phyloP scores from a whole-genome alignment of 2,329 filamentous ascomycete genomes.

The Ampelomyces quisqualis region DNA sequence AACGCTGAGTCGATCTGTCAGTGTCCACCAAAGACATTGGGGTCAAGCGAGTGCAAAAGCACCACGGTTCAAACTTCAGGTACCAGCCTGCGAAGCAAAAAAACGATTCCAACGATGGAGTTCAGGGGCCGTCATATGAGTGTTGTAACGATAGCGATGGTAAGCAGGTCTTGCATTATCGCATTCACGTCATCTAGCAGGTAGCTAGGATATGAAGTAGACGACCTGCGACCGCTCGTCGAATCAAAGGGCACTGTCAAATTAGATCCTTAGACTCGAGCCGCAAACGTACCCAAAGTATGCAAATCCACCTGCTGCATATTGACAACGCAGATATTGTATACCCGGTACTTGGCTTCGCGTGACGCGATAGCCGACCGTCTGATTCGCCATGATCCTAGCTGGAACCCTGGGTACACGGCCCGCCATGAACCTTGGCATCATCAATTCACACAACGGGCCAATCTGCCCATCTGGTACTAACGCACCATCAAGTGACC shows the following conservation, averaged over 20 bases:
- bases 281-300: conserved; percentile 13
- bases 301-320: conserved; percentile 3
- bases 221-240: not conserved
- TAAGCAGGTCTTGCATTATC: conserved; percentile 1
- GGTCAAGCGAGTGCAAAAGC: not conserved
- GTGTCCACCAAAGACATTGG: not conserved
- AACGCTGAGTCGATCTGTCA: not conserved
- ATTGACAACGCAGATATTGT: conserved; percentile 15
- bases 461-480: conserved; percentile 23
- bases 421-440: conserved; percentile 28
- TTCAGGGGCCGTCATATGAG: not conserved
- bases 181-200: conserved; percentile 2
- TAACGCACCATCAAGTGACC: conserved; percentile 12
- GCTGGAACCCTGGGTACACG: conserved; percentile 32
- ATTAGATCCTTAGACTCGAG: conserved; percentile 6
- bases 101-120: not conserved
- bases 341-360: conserved; percentile 9
- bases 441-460: conserved; percentile 29
- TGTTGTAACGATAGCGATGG: conserved; percentile 2
- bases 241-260: not conserved
- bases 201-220: not conserved
- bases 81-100: not conserved
- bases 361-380: conserved; percentile 14
- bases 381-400: conserved; percentile 28
- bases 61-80: too few relatives aligned